Base-by-base conservation (phyloP, 1,139 yeast species). In the Protomyces inundatus region DNA sequence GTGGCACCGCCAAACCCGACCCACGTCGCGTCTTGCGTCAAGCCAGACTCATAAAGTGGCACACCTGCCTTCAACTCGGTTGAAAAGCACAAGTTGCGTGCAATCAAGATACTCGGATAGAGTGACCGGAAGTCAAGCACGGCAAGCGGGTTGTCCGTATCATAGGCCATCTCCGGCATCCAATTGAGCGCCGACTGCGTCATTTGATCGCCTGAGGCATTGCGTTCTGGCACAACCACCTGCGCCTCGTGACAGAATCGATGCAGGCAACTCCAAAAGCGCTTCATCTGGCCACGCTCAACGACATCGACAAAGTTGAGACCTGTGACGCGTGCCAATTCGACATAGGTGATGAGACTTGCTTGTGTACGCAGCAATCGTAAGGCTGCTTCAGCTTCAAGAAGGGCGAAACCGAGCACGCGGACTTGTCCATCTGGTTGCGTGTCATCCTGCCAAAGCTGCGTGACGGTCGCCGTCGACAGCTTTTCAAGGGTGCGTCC, bases 111-210 rank as follows among this genome's bases (percentile, higher is more conserved):
- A 16, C 58, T 54, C 6, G 64, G 64, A 45, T 60, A 60, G 6
- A 60, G 54, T 6, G 54, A 45, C 23, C 54, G 55, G 50, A 60
- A 60, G 42, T 60, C 64, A 30, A 60, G 45, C 32, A 60, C 64
- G 9, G 54, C 54, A 9, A 60, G 54, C 10, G 64, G 64, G 12
- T 60, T 53, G 7, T 60, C 54, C 4, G 58, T 54, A 32, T 60
- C 64, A n/a, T 60, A 60, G 14, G 57, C 64, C 10, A 54, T 54
- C n/a, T 54, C 54, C 5, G 64, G 64, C 64, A 60, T 60, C 46
- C 54, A 60, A 40, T 60, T 60, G 36, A 60, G 39, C n/a, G 64
- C 58, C n/a, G 54, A 45, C 34, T 60, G 54, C 1, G 58, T 48
- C 64, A 60, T 60, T 16, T 60, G 64, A 12, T 45, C 57, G 32